phyloP scores from a whole-genome alignment of 2,329 filamentous ascomycete genomes.

The Lachnellula occidentalis region DNA sequence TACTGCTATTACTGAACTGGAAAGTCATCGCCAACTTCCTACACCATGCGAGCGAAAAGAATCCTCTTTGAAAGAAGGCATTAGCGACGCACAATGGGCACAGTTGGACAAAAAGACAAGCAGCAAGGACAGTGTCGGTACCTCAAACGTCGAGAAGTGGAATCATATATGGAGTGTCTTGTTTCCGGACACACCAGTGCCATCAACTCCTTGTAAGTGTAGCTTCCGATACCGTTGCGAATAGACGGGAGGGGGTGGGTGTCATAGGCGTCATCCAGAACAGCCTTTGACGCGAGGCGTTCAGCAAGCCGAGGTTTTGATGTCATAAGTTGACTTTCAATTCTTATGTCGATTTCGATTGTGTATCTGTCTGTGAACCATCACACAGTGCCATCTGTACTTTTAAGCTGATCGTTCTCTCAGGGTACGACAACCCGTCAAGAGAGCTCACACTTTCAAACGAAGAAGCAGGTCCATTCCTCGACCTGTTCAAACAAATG shows the following conservation, averaged over 20 bases:
- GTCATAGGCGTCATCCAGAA: too few relatives aligned
- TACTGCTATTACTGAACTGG: neutral
- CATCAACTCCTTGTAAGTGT: neutral
- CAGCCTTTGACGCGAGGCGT: too few relatives aligned
- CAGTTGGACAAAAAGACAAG: conserved; percentile 10
- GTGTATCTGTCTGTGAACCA: neutral
- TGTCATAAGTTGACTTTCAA: neutral
- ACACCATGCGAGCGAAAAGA: neutral
- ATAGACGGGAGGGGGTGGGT: neutral
- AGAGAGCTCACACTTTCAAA: neutral
- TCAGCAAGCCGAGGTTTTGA: too few relatives aligned
- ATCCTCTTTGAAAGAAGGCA: conserved; percentile 8
- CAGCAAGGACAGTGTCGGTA: neutral
- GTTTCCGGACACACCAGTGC: neutral
- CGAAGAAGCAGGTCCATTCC: neutral
- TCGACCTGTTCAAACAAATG: neutral
- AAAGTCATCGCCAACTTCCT: conserved; percentile 6
- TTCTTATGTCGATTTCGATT: neutral
- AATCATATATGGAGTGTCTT: neutral
- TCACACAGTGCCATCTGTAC: neutral
- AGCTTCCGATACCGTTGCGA: neutral
- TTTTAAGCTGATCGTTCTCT: neutral
- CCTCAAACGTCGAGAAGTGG: neutral
- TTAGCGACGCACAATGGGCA: conserved; percentile 11
- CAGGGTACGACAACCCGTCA: neutral